Percentiles rank a stretch among this genome's conserved stretches.
Evolutionary conservation across 2,329 filamentous ascomycete species (phyloP).

Genomic region (Ceratocystis eucalypticola): DNA sequence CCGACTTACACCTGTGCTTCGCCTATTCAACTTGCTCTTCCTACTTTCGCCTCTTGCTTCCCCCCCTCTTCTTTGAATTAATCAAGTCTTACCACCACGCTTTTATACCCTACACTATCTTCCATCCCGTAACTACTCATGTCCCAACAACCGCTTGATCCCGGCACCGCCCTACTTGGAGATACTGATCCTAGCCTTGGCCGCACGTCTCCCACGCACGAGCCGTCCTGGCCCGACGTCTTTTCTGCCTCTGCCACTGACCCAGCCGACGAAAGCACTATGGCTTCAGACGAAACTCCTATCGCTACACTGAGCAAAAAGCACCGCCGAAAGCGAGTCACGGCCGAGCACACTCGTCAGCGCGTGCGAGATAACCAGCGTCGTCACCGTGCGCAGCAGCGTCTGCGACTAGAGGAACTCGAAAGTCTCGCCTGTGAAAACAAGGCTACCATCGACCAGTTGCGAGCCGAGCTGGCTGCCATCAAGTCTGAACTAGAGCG

Average conservation of each 20-base stretch:
- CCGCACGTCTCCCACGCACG: conserved; percentile 3
- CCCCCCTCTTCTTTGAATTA: neutral
- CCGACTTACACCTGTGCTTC: neutral
- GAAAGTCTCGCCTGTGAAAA: conserved; percentile 19
- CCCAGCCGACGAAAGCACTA: neutral
- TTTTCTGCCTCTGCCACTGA: neutral
- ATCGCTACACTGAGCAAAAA: conserved; percentile 3
- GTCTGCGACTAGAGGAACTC: conserved; percentile 27
- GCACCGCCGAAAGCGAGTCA: conserved; percentile 17
- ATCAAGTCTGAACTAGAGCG: conserved; percentile 10
- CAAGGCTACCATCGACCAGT: conserved; percentile 4
- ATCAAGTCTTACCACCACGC: neutral
- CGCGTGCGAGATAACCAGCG: conserved; percentile 40
- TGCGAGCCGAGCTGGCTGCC: conserved; percentile 1
- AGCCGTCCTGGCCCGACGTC: neutral
- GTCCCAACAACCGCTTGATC: neutral
- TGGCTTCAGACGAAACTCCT: too few relatives aligned
- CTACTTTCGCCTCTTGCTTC: neutral
- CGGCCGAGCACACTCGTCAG: conserved; percentile 25
- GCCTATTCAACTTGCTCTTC: neutral
- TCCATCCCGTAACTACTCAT: neutral
- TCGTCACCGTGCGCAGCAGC: conserved; percentile 34
- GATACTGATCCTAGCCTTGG: neutral
- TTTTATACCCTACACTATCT: neutral
- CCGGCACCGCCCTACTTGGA: neutral